Evolutionary conservation across 176 grass and related monocot species (phyloP).

Genomic region (Saccharum spontaneum): DNA sequence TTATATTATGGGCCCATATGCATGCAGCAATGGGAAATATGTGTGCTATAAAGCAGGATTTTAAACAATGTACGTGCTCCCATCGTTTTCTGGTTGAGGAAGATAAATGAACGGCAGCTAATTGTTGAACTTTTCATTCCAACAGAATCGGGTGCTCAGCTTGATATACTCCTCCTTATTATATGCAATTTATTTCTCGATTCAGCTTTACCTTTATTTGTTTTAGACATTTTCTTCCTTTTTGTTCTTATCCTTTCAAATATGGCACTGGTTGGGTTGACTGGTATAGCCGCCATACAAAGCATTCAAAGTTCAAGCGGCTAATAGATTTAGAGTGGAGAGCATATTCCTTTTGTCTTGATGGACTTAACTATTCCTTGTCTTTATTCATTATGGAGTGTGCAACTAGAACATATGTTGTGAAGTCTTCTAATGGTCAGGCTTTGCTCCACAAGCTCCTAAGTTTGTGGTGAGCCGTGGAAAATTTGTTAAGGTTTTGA

Average conservation of each 20-base stretch:
- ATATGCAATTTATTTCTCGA: neutral
- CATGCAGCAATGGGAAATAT: neutral
- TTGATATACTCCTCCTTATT: conserved; percentile 7
- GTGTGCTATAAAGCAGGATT: neutral
- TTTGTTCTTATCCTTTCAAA: conserved; percentile 30
- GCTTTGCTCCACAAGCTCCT: neutral
- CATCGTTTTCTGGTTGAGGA: neutral
- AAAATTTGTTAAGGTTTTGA: neutral
- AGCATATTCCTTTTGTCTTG: neutral
- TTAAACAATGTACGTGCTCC: neutral
- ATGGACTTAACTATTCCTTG: neutral
- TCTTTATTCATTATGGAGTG: neutral
- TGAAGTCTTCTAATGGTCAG: too few relatives aligned
- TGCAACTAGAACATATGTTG: neutral
- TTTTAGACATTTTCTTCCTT: conserved; percentile 14
- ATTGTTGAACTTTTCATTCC: neutral
- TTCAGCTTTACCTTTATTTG: conserved; percentile 6
- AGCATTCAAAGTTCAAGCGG: neutral
- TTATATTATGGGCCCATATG: neutral
- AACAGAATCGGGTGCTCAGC: conserved; percentile 20
- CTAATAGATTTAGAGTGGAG: neutral
- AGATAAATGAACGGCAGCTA: neutral
- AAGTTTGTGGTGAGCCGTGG: neutral
- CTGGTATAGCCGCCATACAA: neutral
- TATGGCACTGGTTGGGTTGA: neutral